These are phyloP conservation scores for Rhodotorula sp. DNA, from an alignment of 1,284 basidiomycete genomes.

Conservation along the genomic window DNA sequence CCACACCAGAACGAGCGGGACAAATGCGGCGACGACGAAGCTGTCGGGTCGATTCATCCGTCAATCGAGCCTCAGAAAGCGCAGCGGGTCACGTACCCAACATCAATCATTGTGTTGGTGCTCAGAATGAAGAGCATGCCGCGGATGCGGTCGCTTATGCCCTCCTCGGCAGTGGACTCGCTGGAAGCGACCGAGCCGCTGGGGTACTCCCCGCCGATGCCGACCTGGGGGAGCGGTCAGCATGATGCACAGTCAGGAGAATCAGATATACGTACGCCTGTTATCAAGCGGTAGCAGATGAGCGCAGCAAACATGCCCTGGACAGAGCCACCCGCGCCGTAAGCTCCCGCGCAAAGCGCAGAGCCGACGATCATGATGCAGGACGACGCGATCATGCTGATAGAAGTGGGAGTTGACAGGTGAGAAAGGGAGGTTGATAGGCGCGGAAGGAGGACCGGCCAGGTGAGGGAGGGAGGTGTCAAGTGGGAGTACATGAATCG, in stretches of 20 bases:
- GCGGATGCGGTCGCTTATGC: constrained; percentile 73
- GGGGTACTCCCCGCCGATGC: constrained; percentile 53
- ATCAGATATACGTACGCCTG: constrained; percentile 67
- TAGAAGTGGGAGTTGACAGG: background rate
- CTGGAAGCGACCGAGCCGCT: constrained; percentile 85
- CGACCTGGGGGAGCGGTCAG: background rate
- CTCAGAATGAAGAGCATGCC: constrained; percentile 84
- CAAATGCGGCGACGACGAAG: constrained; percentile 72
- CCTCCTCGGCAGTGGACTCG: constrained; percentile 80
- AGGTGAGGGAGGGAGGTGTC: too few relatives aligned
- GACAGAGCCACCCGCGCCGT: constrained; percentile 71
- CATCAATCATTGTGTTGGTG: constrained; percentile 74
- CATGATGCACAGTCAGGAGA: background rate
- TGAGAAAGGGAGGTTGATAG: background rate
- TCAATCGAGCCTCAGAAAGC: too few relatives aligned
- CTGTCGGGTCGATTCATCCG: constrained; percentile 51
- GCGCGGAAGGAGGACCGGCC: too few relatives aligned
- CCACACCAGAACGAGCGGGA: constrained; percentile 80
- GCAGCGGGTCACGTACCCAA: constrained; percentile 56
- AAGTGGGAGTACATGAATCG: too few relatives aligned
- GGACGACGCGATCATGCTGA: constrained; percentile 66
- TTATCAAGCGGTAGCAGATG: constrained; percentile 76
- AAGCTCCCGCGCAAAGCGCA: constrained; percentile 75
- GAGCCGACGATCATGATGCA: constrained; percentile 64
- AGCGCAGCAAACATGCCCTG: constrained; percentile 74